These are phyloP conservation scores for Amauroascus verrucosus DNA, from an alignment of 2,329 filamentous ascomycete species.

Conservation along the genomic window DNA sequence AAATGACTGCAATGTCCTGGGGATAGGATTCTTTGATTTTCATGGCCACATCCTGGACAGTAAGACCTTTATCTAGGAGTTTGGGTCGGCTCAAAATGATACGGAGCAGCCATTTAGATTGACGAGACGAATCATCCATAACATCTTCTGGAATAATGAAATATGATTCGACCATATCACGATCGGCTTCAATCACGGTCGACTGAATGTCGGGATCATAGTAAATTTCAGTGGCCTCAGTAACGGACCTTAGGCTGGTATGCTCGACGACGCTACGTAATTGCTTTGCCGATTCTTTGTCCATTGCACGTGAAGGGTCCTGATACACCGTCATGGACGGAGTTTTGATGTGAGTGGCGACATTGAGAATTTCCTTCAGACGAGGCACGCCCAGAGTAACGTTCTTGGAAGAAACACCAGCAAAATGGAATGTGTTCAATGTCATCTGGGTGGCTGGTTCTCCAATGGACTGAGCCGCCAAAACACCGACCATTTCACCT, in stretches of 20 bases:
- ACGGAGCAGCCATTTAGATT: slow-evolving; percentile 92
- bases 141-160: slow-evolving; percentile 87
- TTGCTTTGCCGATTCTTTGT: slow-evolving; percentile 71
- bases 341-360: slow-evolving; percentile 96
- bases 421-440: slow-evolving; percentile 98
- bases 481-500: slow-evolving; percentile 96
- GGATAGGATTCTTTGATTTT: slow-evolving; percentile 84
- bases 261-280: slow-evolving; percentile 87
- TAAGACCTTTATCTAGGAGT: slow-evolving; percentile 80
- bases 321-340: slow-evolving; percentile 93
- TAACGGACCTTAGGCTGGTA: slow-evolving; percentile 84
- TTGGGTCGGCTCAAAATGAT: slow-evolving; percentile 88
- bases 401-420: slow-evolving; percentile 99
- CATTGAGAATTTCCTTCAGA: slow-evolving; percentile 98
- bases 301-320: slow-evolving; percentile 48
- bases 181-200: slow-evolving; percentile 77
- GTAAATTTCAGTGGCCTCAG: slow-evolving; percentile 87
- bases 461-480: slow-evolving; percentile 96
- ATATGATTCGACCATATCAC: slow-evolving; percentile 93
- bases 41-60: slow-evolving; percentile 78
- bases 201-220: slow-evolving; percentile 84
- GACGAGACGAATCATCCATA: slow-evolving; percentile 49
- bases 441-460: slow-evolving; percentile 99
- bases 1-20: slow-evolving; percentile 79
- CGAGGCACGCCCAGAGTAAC: slow-evolving; percentile 97